A percentile compares a stretch with the other conserved stretches of the same genome.
These are phyloP conservation scores for Didymella exigua DNA, from an alignment of 2,329 filamentous ascomycete genomes.

Conservation along the genomic window DNA sequence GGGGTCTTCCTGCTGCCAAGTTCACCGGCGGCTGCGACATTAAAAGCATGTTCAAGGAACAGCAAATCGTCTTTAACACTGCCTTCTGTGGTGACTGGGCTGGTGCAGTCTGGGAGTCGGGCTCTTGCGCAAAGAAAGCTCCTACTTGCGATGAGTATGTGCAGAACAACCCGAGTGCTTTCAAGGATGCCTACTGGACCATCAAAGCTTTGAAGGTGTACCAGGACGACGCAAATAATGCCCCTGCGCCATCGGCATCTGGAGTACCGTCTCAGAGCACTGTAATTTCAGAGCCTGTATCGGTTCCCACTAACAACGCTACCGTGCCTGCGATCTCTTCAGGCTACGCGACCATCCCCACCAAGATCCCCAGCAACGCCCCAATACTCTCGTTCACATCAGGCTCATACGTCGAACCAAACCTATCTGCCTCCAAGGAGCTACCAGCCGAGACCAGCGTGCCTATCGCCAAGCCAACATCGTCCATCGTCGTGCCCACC, in stretches of 20 bases:
- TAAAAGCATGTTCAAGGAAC: constrained; percentile 68
- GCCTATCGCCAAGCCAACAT: neutral
- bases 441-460: constrained; percentile 4
- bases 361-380: constrained; percentile 5
- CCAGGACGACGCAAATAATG: constrained; percentile 31
- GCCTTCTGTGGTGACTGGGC: constrained; percentile 92
- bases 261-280: constrained; percentile 20
- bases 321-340: constrained; percentile 9
- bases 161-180: constrained; percentile 69
- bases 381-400: constrained; percentile 6
- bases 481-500: constrained; percentile 1
- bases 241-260: constrained; percentile 17
- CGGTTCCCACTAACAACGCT: constrained; percentile 18
- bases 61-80: constrained; percentile 81
- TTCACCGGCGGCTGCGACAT: constrained; percentile 76
- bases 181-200: constrained; percentile 76
- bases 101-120: constrained; percentile 62
- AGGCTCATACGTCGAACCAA: constrained; percentile 3
- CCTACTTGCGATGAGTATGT: constrained; percentile 75
- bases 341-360: constrained; percentile 12
- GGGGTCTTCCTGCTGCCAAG: constrained; percentile 70
- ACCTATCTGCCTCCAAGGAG: neutral
- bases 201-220: constrained; percentile 58
- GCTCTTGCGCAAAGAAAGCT: constrained; percentile 66
- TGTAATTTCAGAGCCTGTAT: constrained; percentile 15